Conservation (phyloP, 768 basidiomycete genomes). For the Amanita rimosa region DNA sequence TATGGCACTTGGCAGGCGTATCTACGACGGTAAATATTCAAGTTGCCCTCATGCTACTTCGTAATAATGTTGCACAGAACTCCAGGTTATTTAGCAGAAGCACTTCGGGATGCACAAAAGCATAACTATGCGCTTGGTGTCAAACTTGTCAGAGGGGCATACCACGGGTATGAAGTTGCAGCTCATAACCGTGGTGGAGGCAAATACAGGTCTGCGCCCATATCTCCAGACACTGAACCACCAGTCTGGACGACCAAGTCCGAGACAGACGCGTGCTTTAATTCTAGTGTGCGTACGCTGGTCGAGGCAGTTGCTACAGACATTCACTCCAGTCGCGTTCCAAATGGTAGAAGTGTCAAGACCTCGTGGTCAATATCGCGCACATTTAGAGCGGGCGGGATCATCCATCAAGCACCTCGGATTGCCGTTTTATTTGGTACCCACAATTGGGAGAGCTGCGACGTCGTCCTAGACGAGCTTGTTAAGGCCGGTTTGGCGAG, state of each 20-base stretch:
- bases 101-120: slow-evolving; percentile 51
- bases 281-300: slow-evolving; percentile 48
- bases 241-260: slow-evolving; percentile 63
- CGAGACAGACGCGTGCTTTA: slow-evolving; percentile 68
- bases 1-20: slow-evolving; percentile 90
- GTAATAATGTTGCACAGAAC: slow-evolving; percentile 30
- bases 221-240: slow-evolving; percentile 44
- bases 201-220: slow-evolving; percentile 24
- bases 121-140: slow-evolving; percentile 72
- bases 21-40: slow-evolving; percentile 45
- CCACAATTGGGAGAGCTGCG: slow-evolving; percentile 68
- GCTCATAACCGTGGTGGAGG: slow-evolving; percentile 25
- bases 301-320: slow-evolving; percentile 45
- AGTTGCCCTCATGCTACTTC: neutral
- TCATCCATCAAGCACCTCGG: slow-evolving; percentile 5
- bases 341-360: neutral
- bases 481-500: slow-evolving; percentile 42
- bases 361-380: neutral
- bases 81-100: slow-evolving; percentile 53
- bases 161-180: slow-evolving; percentile 66
- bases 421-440: slow-evolving; percentile 79
- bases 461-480: slow-evolving; percentile 50
- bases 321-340: neutral
- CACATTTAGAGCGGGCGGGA: neutral
- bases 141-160: slow-evolving; percentile 91